Percentiles rank a stretch among this genome's conserved stretches.
phyloP scores from a whole-genome alignment of 2,329 filamentous ascomycete genomes.

The Colletotrichum endophyticum region DNA sequence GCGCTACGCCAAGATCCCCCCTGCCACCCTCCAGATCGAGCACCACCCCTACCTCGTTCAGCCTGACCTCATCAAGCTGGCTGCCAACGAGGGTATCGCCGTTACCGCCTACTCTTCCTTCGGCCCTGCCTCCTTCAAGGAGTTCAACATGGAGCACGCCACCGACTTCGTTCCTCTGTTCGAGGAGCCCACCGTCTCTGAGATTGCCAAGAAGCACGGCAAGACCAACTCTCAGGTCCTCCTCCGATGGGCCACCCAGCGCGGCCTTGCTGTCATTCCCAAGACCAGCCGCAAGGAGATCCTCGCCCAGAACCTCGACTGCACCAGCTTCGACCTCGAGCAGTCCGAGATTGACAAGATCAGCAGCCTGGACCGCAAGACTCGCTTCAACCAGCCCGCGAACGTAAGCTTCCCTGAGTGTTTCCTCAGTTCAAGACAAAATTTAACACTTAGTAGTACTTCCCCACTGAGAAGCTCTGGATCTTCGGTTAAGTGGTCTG shows the following conservation, averaged over 20 bases:
- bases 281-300: constrained; percentile 65
- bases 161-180: constrained; percentile 71
- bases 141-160: constrained; percentile 75
- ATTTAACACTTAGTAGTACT: constrained; percentile 48
- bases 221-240: constrained; percentile 83
- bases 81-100: constrained; percentile 71
- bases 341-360: constrained; percentile 72
- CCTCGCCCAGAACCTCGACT: constrained; percentile 71
- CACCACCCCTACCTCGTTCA: constrained; percentile 90
- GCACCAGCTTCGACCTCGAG: constrained; percentile 68
- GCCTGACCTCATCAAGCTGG: constrained; percentile 71
- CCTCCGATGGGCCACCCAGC: constrained; percentile 86
- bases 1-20: constrained; percentile 75
- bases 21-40: constrained; percentile 85
- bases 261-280: constrained; percentile 80
- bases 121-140: constrained; percentile 78
- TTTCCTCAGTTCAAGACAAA: background rate
- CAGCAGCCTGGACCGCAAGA: constrained; percentile 64
- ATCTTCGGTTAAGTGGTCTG: constrained; percentile 54
- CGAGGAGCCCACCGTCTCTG: constrained; percentile 68
- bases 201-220: constrained; percentile 70
- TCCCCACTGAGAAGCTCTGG: constrained; percentile 60
- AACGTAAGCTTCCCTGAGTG: constrained; percentile 57
- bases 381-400: constrained; percentile 80
- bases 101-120: constrained; percentile 88